A percentile compares a stretch with the other conserved stretches of the same genome.
Evolutionary conservation across 2,329 filamentous ascomycete genomes (phyloP).

Genomic region (Epicoccum nigrum): DNA sequence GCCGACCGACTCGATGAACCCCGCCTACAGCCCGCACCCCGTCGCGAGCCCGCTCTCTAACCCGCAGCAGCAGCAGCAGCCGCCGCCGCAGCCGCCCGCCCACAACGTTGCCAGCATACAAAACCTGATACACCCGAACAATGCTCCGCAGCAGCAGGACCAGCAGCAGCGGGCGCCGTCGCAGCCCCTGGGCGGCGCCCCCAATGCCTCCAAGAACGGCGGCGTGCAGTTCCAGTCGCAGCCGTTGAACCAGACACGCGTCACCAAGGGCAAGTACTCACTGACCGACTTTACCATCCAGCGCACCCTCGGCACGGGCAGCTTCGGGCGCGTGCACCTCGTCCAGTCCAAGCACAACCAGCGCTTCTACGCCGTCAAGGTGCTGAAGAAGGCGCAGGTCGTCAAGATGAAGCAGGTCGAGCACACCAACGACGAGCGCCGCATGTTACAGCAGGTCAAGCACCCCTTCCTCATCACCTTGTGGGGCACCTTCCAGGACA

Average conservation of each 20-base stretch:
- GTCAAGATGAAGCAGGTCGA: conserved; percentile 99
- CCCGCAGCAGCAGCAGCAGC: conserved; percentile 34
- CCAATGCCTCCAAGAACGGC: conserved; percentile 67
- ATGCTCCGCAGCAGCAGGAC: conserved; percentile 7
- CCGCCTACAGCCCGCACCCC: conserved; percentile 41
- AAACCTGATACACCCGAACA: conserved; percentile 75
- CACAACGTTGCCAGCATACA: conserved; percentile 82
- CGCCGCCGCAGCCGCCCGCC: conserved; percentile 45
- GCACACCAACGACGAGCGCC: conserved; percentile 96
- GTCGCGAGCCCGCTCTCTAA: conserved; percentile 40
- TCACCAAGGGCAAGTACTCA: conserved; percentile 97
- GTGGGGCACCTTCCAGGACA: conserved; percentile 98
- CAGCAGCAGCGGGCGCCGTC: background rate
- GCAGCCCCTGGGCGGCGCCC: conserved; percentile 32
- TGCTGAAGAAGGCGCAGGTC: conserved; percentile 96
- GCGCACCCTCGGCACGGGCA: conserved; percentile 92
- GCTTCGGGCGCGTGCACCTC: conserved; percentile 93
- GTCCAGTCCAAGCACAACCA: conserved; percentile 98
- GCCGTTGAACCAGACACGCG: conserved; percentile 57
- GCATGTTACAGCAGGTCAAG: conserved; percentile 95
- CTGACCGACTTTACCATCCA: conserved; percentile 87
- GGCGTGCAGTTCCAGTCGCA: conserved; percentile 46
- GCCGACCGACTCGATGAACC: conserved; percentile 51
- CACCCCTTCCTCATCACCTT: conserved; percentile 97
- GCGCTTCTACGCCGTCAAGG: conserved; percentile 97